Percentiles rank a stretch among this genome's conserved stretches.
phyloP scores from a whole-genome alignment of 345 rosid genomes.

The Gossypium longicalyx region DNA sequence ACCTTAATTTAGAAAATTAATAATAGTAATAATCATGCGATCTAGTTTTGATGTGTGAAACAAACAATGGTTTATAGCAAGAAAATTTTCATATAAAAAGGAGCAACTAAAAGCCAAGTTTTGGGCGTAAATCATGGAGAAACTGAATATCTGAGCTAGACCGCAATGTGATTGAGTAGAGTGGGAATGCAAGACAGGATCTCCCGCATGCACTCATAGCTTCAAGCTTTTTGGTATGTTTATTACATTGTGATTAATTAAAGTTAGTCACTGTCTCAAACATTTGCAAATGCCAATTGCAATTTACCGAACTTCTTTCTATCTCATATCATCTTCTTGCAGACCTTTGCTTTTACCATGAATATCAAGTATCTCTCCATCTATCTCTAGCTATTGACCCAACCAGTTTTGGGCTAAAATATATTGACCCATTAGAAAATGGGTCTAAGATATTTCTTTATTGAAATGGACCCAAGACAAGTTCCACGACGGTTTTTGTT shows the following conservation, averaged over 20 bases:
- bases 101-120: neutral
- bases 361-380: too few species aligned
- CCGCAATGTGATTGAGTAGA: neutral
- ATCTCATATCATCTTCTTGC: too few species aligned
- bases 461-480: neutral
- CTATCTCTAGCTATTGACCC: too few species aligned
- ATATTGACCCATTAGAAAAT: neutral
- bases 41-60: constrained; percentile 5
- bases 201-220: neutral
- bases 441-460: neutral
- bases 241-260: neutral
- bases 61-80: neutral
- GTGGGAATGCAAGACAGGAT: neutral
- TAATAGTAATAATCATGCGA: neutral
- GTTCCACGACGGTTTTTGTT: neutral
- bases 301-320: too few species aligned
- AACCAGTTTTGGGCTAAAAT: neutral
- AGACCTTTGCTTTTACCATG: too few species aligned
- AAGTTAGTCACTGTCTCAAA: neutral
- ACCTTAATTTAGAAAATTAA: too few species aligned
- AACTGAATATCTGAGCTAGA: neutral
- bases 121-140: constrained; percentile 12
- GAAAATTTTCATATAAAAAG: neutral
- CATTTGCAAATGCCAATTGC: neutral
- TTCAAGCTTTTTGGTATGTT: neutral